A percentile compares a stretch with the other conserved stretches of the same genome.
These are phyloP conservation scores for Holtermanniella nyarrowii DNA, from an alignment of 768 basidiomycete species.

Conservation along the genomic window DNA sequence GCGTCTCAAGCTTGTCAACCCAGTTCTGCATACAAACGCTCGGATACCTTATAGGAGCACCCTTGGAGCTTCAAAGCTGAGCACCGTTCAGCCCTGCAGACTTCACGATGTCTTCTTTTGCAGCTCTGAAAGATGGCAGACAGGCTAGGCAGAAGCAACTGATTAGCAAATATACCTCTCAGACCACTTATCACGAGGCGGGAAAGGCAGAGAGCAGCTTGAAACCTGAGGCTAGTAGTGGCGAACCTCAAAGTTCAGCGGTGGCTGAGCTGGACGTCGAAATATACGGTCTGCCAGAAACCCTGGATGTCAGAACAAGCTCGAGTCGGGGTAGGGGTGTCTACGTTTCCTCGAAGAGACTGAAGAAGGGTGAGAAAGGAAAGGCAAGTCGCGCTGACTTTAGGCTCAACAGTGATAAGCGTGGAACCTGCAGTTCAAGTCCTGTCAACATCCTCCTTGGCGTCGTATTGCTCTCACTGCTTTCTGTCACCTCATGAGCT, in stretches of 20 bases:
- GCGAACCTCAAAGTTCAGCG: too few species aligned
- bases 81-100: too few species aligned
- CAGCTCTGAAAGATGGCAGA: neutral
- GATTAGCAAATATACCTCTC: too few species aligned
- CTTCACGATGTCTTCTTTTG: neutral
- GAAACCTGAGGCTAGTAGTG: too few species aligned
- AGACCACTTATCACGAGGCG: too few species aligned
- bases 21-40: too few species aligned
- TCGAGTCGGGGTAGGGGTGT: neutral
- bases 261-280: too few species aligned
- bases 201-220: too few species aligned
- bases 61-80: too few species aligned
- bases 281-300: neutral
- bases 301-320: neutral
- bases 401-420: constrained; percentile 56
- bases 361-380: neutral
- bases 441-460: constrained; percentile 56
- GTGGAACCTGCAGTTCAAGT: constrained; percentile 54
- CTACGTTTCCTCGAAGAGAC: too few species aligned
- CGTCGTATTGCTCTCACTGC: constrained; percentile 62
- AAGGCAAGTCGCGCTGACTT: neutral
- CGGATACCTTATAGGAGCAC: too few species aligned
- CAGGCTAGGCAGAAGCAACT: neutral
- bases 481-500: constrained; percentile 24
- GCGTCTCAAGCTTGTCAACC: too few species aligned